Evolutionary conservation across 352 stramenopile species (phyloP).

Genomic region (Phytophthora parvispora): DNA sequence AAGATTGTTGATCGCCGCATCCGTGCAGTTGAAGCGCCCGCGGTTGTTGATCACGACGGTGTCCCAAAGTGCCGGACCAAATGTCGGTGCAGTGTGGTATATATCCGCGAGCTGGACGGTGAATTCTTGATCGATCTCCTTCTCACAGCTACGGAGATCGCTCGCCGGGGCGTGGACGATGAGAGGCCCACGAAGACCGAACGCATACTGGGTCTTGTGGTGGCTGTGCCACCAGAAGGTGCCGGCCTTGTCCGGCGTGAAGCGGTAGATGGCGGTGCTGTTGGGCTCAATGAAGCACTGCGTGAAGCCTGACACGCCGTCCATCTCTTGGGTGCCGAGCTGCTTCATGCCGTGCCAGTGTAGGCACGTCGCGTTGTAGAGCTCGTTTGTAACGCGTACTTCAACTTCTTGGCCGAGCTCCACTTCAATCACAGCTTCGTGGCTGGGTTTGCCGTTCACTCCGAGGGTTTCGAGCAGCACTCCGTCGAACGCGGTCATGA

Average conservation of each 20-base stretch:
- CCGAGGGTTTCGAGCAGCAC: slow-evolving; percentile 21
- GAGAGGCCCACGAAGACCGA: slow-evolving; percentile 36
- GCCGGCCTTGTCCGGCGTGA: slow-evolving; percentile 27
- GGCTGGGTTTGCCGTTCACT: slow-evolving; percentile 23
- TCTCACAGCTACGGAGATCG: slow-evolving; percentile 20
- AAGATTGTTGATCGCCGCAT: neutral
- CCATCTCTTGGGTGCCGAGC: slow-evolving; percentile 39
- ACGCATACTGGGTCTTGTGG: slow-evolving; percentile 30
- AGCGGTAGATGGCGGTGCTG: slow-evolving; percentile 25
- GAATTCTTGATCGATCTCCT: slow-evolving; percentile 29
- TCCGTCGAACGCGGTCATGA: slow-evolving; percentile 26
- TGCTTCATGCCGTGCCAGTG: slow-evolving; percentile 47
- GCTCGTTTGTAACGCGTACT: slow-evolving; percentile 27
- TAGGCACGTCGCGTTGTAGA: slow-evolving; percentile 22
- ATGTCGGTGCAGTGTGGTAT: slow-evolving; percentile 21
- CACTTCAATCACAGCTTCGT: slow-evolving; percentile 27
- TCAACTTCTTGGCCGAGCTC: slow-evolving; percentile 26
- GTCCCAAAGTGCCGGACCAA: slow-evolving; percentile 31
- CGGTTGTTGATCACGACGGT: slow-evolving; percentile 41
- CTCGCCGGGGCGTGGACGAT: slow-evolving; percentile 27
- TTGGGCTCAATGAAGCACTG: slow-evolving; percentile 42
- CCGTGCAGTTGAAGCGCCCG: slow-evolving; percentile 37
- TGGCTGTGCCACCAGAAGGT: slow-evolving; percentile 45
- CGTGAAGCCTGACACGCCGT: slow-evolving; percentile 36
- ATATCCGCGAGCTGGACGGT: slow-evolving; percentile 38